A percentile compares a stretch with the other conserved stretches of the same genome.
Conservation (phyloP, 805 yeast species). For the Candida glaebosa region DNA sequence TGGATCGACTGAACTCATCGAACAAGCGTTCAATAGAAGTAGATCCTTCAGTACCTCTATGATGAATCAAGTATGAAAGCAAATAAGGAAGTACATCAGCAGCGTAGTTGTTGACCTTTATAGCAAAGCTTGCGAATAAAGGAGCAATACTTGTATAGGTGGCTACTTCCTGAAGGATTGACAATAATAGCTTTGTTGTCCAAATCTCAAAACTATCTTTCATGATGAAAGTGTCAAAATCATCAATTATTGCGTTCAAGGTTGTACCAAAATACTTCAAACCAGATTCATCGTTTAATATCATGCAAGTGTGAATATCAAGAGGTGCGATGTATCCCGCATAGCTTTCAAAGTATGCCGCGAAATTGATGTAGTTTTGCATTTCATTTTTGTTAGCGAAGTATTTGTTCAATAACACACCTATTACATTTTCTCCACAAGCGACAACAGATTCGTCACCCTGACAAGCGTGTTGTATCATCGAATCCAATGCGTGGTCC, state of each 20-base stretch:
- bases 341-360: constrained; percentile 12
- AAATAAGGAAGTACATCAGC: constrained; percentile 21
- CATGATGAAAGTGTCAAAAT: constrained; percentile 10
- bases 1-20: constrained; percentile 8
- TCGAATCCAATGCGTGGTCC: constrained; percentile 21
- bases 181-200: constrained; percentile 26
- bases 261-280: constrained; percentile 11
- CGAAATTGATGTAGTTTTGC: constrained; percentile 19
- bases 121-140: constrained; percentile 28
- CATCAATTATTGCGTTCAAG: constrained; percentile 11
- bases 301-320: constrained; percentile 29
- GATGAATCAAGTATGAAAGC: constrained; percentile 20
- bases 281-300: constrained; percentile 21
- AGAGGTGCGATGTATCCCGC: constrained; percentile 26
- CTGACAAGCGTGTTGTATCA: constrained; percentile 16
- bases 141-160: constrained; percentile 24
- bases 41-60: constrained; percentile 12
- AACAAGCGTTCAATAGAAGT: constrained; percentile 10
- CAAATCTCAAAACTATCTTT: constrained; percentile 20
- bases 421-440: constrained; percentile 38
- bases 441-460: constrained; percentile 17
- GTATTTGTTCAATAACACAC: constrained; percentile 32
- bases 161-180: constrained; percentile 31
- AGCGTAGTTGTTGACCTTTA: constrained; percentile 13
- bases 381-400: constrained; percentile 14